phyloP scores from a whole-genome alignment of 2,329 filamentous ascomycete species.

The Apiospora saccharicola region DNA sequence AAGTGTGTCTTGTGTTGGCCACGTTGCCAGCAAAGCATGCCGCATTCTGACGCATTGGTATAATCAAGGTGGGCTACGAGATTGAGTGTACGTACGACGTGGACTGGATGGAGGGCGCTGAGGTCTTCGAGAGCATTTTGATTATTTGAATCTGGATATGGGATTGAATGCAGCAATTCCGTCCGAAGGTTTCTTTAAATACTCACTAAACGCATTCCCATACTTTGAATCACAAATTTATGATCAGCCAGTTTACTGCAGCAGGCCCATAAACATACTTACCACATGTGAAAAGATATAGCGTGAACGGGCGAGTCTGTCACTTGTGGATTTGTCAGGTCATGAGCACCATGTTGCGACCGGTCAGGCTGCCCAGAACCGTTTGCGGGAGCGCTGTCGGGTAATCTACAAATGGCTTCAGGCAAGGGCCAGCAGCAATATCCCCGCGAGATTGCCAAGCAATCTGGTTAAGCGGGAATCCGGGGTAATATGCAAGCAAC shows the following conservation, averaged over 20 bases:
- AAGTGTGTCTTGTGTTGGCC: background rate
- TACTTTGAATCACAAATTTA: too few species aligned
- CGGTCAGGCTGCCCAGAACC: background rate
- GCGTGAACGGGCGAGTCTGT: background rate
- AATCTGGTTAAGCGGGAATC: slow-evolving; percentile 18
- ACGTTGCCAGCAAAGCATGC: too few species aligned
- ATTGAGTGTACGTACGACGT: background rate
- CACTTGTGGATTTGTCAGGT: background rate
- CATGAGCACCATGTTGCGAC: background rate
- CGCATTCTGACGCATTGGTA: background rate
- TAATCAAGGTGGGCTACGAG: background rate
- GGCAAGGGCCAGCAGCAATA: background rate
- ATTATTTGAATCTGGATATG: too few species aligned
- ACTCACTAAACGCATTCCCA: too few species aligned
- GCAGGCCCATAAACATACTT: too few species aligned
- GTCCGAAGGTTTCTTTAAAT: too few species aligned
- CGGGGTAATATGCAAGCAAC: slow-evolving; percentile 1
- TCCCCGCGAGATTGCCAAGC: slow-evolving; percentile 13
- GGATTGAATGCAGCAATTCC: too few species aligned
- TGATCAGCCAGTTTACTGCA: too few species aligned
- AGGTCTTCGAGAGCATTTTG: too few species aligned
- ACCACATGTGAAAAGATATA: too few species aligned
- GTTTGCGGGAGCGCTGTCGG: background rate
- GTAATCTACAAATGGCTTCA: background rate
- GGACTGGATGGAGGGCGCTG: background rate